These are phyloP conservation scores for Ministeria vibrans DNA, from an alignment of 78 protist species.

Conservation along the genomic window DNA sequence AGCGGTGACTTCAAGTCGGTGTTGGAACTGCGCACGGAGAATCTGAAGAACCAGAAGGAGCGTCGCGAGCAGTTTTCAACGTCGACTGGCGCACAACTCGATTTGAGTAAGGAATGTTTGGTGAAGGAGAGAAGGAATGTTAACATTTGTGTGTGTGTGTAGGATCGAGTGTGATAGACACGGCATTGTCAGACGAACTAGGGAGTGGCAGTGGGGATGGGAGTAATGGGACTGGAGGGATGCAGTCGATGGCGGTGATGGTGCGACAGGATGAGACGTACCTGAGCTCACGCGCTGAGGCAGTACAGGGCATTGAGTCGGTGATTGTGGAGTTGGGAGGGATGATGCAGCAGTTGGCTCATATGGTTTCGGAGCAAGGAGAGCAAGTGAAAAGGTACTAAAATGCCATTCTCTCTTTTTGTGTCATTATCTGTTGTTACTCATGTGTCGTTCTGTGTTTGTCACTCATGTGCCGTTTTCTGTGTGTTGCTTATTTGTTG, in stretches of 20 bases:
- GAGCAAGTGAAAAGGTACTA: neutral
- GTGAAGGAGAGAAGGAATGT: neutral
- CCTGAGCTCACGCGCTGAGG: constrained; percentile 3
- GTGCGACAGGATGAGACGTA: neutral
- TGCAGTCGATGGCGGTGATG: neutral
- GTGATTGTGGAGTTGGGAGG: constrained; percentile 30
- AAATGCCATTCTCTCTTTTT: neutral
- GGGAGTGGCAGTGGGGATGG: too few relatives aligned
- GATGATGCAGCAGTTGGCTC: constrained; percentile 38
- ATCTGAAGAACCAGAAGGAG: neutral
- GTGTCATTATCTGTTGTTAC: neutral
- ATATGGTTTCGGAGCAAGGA: constrained; percentile 29
- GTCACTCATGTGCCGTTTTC: neutral
- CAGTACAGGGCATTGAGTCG: constrained; percentile 28
- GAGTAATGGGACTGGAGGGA: too few relatives aligned
- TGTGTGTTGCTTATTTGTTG: neutral
- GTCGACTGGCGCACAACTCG: neutral
- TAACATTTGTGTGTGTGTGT: neutral
- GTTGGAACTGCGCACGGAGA: constrained; percentile 29
- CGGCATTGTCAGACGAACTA: too few relatives aligned
- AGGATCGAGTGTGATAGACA: neutral
- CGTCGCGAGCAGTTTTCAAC: neutral
- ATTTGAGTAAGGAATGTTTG: neutral
- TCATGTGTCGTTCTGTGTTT: neutral
- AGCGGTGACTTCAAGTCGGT: constrained; percentile 31